Evolutionary conservation across 768 basidiomycete species (phyloP), one percentile per base, ranked within the genome.

Genomic region (Pleurotus sapidus): DNA sequence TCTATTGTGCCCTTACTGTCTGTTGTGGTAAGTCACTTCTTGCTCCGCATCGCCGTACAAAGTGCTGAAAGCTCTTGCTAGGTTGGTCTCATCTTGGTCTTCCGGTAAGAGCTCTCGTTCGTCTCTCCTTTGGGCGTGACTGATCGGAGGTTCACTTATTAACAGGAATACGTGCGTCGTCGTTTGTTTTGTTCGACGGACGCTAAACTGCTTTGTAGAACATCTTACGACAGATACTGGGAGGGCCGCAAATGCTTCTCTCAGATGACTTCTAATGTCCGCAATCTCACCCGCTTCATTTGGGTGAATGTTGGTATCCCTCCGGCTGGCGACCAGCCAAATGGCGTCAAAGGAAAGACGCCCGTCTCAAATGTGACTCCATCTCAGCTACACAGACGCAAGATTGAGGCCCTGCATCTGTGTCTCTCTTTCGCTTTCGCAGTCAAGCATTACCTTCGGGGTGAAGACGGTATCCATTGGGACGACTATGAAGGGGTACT

Each of bases 71-170:
- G 23, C 9, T 34, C 30, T 38, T 46, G 30, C 9, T 58, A 92
- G 90, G 91, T 95, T 51, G 95, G 93, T 62, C 78, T 97, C 57
- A 86, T 96, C 55, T 77, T 96, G 34, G 93, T 94, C 2, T 94
- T 93, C 69, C 82, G 92, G 91, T 86, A 61, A 65, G 82, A 69
- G 30, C 30, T 15, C 15, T 20, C 17, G 17, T 59, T 51, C 30
- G 11, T 15, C 23, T 49, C 3, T 50, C 4, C 5, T 23, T 18
- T 5, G 27, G 23, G 55, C 43, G 8, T 18, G 20, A 27, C 34
- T 37, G 8, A 48, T 24, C 9, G 27, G 23, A 54, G 34, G 9
- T 9, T 34, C 51, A 46, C 15, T 2, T 54, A 39, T 38, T 15
- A 57, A 54, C 59, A 91, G 91, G 64, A 91, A 92, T 62, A 75